Conservation (phyloP, 495 filamentous ascomycete species). For the Aspergillus cristatus region DNA sequence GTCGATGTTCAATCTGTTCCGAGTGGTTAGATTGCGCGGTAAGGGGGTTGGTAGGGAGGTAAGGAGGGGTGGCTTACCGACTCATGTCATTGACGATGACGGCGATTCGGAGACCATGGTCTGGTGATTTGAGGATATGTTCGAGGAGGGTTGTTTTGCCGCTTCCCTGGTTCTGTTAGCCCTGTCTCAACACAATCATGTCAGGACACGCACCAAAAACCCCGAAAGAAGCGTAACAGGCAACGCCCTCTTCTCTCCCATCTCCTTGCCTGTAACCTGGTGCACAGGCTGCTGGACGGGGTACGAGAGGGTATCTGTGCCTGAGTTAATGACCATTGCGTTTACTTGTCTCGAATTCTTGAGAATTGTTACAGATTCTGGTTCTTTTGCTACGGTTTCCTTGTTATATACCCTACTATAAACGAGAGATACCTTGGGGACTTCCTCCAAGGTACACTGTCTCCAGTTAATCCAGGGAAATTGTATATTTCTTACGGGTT, state of each 20-base stretch:
- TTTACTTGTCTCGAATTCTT: neutral
- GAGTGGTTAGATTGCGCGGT: too few species aligned
- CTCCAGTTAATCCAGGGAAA: too few species aligned
- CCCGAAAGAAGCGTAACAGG: slow-evolving; percentile 41
- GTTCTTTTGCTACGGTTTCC: too few species aligned
- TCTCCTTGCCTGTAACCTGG: neutral
- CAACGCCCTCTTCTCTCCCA: slow-evolving; percentile 16
- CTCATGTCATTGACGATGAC: slow-evolving; percentile 54
- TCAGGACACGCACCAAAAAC: slow-evolving; percentile 28
- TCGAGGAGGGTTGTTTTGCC: slow-evolving; percentile 51
- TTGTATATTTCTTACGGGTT: too few species aligned
- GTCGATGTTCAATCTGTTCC: slow-evolving; percentile 43
- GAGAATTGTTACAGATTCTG: too few species aligned
- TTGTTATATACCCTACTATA: too few species aligned
- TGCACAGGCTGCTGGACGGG: slow-evolving; percentile 8
- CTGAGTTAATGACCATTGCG: slow-evolving; percentile 27
- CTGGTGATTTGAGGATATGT: slow-evolving; percentile 41
- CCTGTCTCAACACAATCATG: neutral
- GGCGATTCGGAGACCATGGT: slow-evolving; percentile 46
- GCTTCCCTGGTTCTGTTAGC: slow-evolving; percentile 26
- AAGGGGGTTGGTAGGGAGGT: too few species aligned
- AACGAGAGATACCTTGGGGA: too few species aligned
- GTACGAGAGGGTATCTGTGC: slow-evolving; percentile 15
- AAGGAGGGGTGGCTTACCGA: slow-evolving; percentile 19
- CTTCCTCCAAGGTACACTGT: too few species aligned